These are phyloP conservation scores for Arthrobotrys pseudoclavata DNA, from an alignment of 2,329 filamentous ascomycete genomes.

Conservation along the genomic window DNA sequence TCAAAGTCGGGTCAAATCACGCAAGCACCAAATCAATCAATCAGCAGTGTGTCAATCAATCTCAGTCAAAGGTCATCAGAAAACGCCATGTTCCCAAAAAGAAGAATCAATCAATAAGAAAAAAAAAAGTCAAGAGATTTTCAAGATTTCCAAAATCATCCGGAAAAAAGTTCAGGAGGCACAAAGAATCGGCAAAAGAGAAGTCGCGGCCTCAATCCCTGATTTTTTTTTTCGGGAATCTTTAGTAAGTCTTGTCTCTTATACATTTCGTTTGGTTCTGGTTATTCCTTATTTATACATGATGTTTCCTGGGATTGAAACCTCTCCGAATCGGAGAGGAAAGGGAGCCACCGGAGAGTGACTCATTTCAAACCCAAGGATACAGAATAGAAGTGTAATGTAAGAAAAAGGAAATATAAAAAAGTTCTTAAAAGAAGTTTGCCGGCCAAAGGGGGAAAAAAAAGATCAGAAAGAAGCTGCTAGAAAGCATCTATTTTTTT, in stretches of 20 bases:
- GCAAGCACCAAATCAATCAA: slow-evolving; percentile 27
- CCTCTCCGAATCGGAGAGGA: slow-evolving; percentile 12
- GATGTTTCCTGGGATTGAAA: slow-evolving; percentile 44
- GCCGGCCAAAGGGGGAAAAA: slow-evolving; percentile 28
- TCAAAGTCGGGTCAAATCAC: slow-evolving; percentile 13
- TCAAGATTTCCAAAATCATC: slow-evolving; percentile 12
- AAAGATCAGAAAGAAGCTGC: slow-evolving; percentile 31
- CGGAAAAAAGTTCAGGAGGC: slow-evolving; percentile 12
- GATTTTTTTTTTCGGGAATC: background rate
- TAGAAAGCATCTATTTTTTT: slow-evolving; percentile 49
- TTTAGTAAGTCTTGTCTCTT: slow-evolving; percentile 44
- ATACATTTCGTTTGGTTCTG: slow-evolving; percentile 54
- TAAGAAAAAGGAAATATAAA: slow-evolving; percentile 30
- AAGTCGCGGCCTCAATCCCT: slow-evolving; percentile 24
- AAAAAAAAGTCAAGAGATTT: slow-evolving; percentile 24
- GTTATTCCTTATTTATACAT: slow-evolving; percentile 60
- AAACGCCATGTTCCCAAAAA: slow-evolving; percentile 47
- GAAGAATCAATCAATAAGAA: slow-evolving; percentile 10
- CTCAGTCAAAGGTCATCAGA: slow-evolving; percentile 18
- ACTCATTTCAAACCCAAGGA: slow-evolving; percentile 30
- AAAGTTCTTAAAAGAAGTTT: slow-evolving; percentile 26
- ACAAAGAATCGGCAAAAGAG: slow-evolving; percentile 16
- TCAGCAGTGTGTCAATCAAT: slow-evolving; percentile 13
- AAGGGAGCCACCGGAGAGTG: slow-evolving; percentile 11
- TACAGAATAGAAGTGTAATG: slow-evolving; percentile 54